A percentile compares a stretch with the other conserved stretches of the same genome.
These are phyloP conservation scores for Trametes coccinea DNA, from an alignment of 768 basidiomycete genomes.

Conservation along the genomic window DNA sequence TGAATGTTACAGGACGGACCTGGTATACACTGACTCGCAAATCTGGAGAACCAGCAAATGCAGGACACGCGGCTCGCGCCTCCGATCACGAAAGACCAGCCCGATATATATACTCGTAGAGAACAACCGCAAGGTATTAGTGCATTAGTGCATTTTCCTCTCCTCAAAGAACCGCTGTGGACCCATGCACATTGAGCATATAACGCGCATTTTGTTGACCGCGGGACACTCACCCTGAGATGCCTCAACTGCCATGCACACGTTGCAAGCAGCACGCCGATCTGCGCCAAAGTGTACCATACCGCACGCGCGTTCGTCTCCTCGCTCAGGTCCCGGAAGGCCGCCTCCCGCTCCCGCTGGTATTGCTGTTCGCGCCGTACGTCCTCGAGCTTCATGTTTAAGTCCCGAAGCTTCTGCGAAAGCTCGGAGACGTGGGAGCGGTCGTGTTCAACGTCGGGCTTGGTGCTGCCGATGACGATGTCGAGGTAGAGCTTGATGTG, in stretches of 20 bases:
- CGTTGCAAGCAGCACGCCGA: constrained; percentile 77
- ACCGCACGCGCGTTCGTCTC: constrained; percentile 88
- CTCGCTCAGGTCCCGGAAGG: constrained; percentile 88
- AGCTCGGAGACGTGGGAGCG: constrained; percentile 82
- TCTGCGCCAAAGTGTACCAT: constrained; percentile 92
- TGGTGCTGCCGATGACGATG: constrained; percentile 86
- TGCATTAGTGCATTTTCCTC: constrained; percentile 65
- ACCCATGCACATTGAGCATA: background rate
- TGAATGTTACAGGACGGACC: too few relatives aligned
- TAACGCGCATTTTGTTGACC: background rate
- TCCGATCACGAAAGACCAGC: background rate
- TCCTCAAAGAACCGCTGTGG: constrained; percentile 83
- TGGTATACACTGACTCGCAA: background rate
- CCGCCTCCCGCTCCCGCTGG: constrained; percentile 92
- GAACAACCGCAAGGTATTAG: constrained; percentile 14
- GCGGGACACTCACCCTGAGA: constrained; percentile 65
- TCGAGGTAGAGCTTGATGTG: constrained; percentile 96
- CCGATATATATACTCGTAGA: constrained; percentile 21
- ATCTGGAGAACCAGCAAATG: background rate
- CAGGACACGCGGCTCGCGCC: background rate
- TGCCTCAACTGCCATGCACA: constrained; percentile 94
- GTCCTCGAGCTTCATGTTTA: constrained; percentile 92
- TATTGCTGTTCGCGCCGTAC: constrained; percentile 96
- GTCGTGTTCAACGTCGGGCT: constrained; percentile 85
- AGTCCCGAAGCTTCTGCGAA: constrained; percentile 81